Percentiles rank a stretch among this genome's conserved stretches.
Evolutionary conservation across 306 rosid genomes (phyloP).

Genomic region (Prinsepia uniflora): DNA sequence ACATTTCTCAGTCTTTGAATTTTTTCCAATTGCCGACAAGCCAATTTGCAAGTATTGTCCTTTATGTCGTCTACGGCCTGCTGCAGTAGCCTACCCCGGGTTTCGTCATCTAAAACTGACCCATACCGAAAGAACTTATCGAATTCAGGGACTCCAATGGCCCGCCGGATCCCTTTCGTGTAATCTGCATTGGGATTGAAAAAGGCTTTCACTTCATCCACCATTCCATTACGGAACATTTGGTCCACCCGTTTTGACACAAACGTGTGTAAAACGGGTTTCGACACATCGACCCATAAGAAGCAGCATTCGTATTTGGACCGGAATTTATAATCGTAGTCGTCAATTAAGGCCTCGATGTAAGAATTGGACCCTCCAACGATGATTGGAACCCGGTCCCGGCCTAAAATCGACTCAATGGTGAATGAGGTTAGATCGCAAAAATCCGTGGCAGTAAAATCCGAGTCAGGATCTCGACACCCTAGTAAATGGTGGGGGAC

Average conservation of each 20-base stretch:
- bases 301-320: slow-evolving; percentile 60
- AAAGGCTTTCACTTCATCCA: slow-evolving; percentile 45
- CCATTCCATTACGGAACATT: slow-evolving; percentile 63
- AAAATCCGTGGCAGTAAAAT: slow-evolving; percentile 55
- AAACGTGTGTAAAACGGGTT: slow-evolving; percentile 40
- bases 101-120: slow-evolving; percentile 22
- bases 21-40: slow-evolving; percentile 51
- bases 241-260: slow-evolving; percentile 57
- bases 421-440: slow-evolving; percentile 33
- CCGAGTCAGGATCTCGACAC: slow-evolving; percentile 38
- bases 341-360: slow-evolving; percentile 63
- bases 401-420: slow-evolving; percentile 38
- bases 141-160: slow-evolving; percentile 87
- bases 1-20: slow-evolving; percentile 45
- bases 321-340: slow-evolving; percentile 38
- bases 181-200: slow-evolving; percentile 50
- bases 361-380: slow-evolving; percentile 91
- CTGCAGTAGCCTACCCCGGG: slow-evolving; percentile 21
- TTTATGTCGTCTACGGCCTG: slow-evolving; percentile 48
- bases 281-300: slow-evolving; percentile 68
- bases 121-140: slow-evolving; percentile 53
- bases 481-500: slow-evolving; percentile 81
- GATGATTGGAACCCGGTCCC: slow-evolving; percentile 54
- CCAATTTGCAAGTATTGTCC: slow-evolving; percentile 53
- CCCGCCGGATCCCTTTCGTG: slow-evolving; percentile 53